Conservation (phyloP, 1,284 basidiomycete species). For the Golubevia sp. region DNA sequence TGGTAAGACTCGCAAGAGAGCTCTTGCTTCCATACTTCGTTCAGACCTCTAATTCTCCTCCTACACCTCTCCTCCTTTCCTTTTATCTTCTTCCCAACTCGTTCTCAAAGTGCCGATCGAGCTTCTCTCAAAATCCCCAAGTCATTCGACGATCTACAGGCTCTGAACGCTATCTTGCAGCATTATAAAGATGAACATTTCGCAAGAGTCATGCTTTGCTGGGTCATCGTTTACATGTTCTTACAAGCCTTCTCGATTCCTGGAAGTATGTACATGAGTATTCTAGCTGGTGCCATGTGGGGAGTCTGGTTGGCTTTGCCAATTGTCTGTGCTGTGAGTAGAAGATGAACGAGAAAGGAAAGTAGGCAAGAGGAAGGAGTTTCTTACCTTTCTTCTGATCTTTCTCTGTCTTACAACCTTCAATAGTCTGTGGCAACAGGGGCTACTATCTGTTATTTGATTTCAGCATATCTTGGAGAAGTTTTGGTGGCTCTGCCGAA, state of each 20-base stretch:
- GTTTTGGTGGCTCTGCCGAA: conserved; percentile 66
- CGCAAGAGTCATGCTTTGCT: conserved; percentile 59
- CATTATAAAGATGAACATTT: conserved; percentile 62
- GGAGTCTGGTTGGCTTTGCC: conserved; percentile 86
- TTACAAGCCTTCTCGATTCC: conserved; percentile 97
- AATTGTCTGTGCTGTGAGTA: conserved; percentile 75
- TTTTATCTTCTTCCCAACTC: not conserved
- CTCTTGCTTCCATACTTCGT: too few relatives aligned
- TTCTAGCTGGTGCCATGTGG: conserved; percentile 94
- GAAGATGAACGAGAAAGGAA: too few relatives aligned
- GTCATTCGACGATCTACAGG: conserved; percentile 62
- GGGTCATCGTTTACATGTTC: conserved; percentile 80
- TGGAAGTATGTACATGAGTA: conserved; percentile 97
- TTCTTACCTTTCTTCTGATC: not conserved
- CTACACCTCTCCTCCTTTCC: not conserved
- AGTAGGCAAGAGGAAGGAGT: too few relatives aligned
- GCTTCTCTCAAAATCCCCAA: conserved; percentile 57
- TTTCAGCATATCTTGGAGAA: conserved; percentile 80
- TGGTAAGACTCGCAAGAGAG: too few relatives aligned
- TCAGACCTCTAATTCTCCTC: not conserved
- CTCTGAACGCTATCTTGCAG: conserved; percentile 57
- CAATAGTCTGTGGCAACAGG: conserved; percentile 80
- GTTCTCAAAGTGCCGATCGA: conserved; percentile 18
- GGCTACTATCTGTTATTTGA: conserved; percentile 87
- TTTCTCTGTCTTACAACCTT: not conserved